Evolutionary conservation across 192 early-diverging fungal genomes (phyloP).

Genomic region (Coemansia biformis): DNA sequence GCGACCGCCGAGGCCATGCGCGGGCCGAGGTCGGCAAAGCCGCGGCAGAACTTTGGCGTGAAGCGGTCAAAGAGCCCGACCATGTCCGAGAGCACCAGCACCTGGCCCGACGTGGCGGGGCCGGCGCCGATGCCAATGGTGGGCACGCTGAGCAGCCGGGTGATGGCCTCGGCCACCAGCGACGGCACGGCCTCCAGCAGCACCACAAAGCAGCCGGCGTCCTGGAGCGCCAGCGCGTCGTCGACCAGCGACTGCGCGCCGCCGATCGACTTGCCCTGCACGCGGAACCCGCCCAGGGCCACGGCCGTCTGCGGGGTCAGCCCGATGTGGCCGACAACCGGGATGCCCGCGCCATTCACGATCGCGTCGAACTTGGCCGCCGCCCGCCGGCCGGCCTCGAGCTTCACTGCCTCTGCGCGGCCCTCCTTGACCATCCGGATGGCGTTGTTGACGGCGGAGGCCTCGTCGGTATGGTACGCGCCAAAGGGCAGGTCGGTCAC

Average conservation of each 20-base stretch:
- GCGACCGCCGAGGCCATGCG: conserved; percentile 66
- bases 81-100: conserved; percentile 87
- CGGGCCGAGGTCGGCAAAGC: conserved; percentile 72
- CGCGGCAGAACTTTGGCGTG: conserved; percentile 89
- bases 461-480: conserved; percentile 74
- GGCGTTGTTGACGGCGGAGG: conserved; percentile 70
- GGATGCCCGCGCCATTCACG: conserved; percentile 76
- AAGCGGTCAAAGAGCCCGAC: conserved; percentile 90
- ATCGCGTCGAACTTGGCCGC: conserved; percentile 70
- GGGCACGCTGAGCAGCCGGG: conserved; percentile 68
- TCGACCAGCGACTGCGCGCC: conserved; percentile 71
- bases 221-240: conserved; percentile 84
- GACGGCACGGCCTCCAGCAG: conserved; percentile 91
- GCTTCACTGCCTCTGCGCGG: conserved; percentile 87
- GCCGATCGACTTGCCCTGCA: conserved; percentile 82
- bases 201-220: conserved; percentile 85
- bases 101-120: conserved; percentile 81
- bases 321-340: conserved; percentile 92
- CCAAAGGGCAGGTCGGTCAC: conserved; percentile 92
- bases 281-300: conserved; percentile 82
- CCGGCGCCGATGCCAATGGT: conserved; percentile 99
- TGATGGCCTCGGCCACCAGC: conserved; percentile 84
- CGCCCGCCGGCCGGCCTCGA: conserved; percentile 90
- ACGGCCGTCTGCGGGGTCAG: conserved; percentile 90
- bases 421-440: conserved; percentile 88